phyloP scores from a whole-genome alignment of 805 yeast genomes.

The Lipomyces sp. region DNA sequence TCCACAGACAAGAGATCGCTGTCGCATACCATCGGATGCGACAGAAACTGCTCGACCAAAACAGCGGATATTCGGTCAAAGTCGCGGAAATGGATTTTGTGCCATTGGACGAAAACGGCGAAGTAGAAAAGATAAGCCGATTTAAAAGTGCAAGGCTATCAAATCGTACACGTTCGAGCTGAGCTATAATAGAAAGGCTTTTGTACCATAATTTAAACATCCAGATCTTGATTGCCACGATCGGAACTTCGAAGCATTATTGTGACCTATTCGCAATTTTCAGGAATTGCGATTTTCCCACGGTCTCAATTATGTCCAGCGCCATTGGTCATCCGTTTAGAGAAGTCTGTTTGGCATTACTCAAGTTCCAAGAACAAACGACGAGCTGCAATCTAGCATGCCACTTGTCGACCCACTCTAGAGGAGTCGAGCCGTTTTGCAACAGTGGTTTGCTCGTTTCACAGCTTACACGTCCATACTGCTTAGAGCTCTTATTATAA shows the following conservation, averaged over 20 bases:
- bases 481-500: not conserved
- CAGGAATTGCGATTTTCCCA: not conserved
- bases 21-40: conserved; percentile 46
- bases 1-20: conserved; percentile 38
- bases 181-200: not conserved
- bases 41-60: conserved; percentile 43
- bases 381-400: conserved; percentile 22
- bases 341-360: not conserved
- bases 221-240: not conserved
- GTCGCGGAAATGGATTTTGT: conserved; percentile 60
- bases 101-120: conserved; percentile 66
- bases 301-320: not conserved
- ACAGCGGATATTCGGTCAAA: conserved; percentile 45
- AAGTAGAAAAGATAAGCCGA: conserved; percentile 60
- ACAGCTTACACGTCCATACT: conserved; percentile 16
- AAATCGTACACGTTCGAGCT: not conserved
- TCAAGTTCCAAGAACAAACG: conserved; percentile 20
- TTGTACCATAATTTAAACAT: not conserved
- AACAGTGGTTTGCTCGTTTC: conserved; percentile 20
- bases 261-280: not conserved
- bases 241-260: not conserved
- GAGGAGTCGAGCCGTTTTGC: not conserved
- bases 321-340: not conserved
- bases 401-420: not conserved
- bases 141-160: conserved; percentile 57